Base-by-base conservation (phyloP, 768 basidiomycete species). In the Leccinum rimulosum region DNA sequence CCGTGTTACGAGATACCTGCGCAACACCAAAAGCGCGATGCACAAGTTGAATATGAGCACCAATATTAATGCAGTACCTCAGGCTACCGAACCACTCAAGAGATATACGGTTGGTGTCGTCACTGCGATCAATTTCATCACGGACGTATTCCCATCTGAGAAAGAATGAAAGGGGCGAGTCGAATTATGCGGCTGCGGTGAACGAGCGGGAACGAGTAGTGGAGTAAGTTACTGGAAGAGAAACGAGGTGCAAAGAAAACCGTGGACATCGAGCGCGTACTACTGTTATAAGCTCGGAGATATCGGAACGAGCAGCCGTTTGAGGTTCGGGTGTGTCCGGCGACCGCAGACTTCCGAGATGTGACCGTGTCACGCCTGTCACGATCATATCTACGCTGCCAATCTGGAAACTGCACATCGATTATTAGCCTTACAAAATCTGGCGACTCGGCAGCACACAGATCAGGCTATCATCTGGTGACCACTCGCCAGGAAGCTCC, bases 241-340 rank as follows among this genome's bases (percentile, higher is more conserved):
- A 54, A 64, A 68, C 43, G 4, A 22, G 10, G 57, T 62, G 10
- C 40, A 40, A 7, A 45, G 3, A 2, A 70, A 52, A 14, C 49
- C 58, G 1, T 68, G 68, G 67, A 62, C 63, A 51, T 11, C 56
- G 2, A 27, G 49, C 14, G 52, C n/a, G 11, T 61, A 66, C 33
- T 2, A 60, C 9, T 49, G 48, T 49, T 15, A 38, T 58, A 43
- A 1, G 40, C 2, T 36, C 77, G 77, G 78, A 52, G 48, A 61
- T 56, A 61, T 59, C 78, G 77, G 78, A 64, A n/a, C 22, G 73
- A 77, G 79, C 27, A 3, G 27, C 27, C 25, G 25, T 25, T 25
- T 25, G 25, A 27, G 3, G 27, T 27, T 27, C 27, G 27, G 27
- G 27, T 27, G 27, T 3, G 27, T 27, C 27, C 27, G 27, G 27